phyloP scores from a whole-genome alignment of 2,329 filamentous ascomycete species.

The Byssochlamys sp. region DNA sequence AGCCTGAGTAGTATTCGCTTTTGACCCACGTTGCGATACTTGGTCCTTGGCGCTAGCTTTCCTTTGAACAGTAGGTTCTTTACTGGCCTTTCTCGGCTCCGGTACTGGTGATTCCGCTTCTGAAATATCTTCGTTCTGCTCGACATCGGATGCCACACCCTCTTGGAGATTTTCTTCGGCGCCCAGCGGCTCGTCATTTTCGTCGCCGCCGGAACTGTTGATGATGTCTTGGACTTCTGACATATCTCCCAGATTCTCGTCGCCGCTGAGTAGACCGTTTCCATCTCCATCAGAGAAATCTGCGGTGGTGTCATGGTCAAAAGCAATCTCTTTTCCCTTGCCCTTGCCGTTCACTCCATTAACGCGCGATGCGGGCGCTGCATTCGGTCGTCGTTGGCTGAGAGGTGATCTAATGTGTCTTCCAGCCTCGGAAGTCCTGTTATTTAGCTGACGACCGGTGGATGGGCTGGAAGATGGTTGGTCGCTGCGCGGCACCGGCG shows the following conservation, averaged over 20 bases:
- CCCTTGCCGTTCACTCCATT: constrained; percentile 14
- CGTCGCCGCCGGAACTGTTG: constrained; percentile 11
- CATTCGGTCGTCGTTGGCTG: constrained; percentile 26
- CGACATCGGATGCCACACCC: background rate
- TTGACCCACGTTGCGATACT: background rate
- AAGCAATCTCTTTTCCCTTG: constrained; percentile 10
- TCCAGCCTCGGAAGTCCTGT: constrained; percentile 13
- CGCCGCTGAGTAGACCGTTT: constrained; percentile 18
- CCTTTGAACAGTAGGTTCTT: constrained; percentile 6
- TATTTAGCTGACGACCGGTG: constrained; percentile 18
- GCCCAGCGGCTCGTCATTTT: constrained; percentile 4
- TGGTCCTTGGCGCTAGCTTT: constrained; percentile 7
- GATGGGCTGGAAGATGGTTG: constrained; percentile 31
- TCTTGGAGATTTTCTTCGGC: constrained; percentile 9
- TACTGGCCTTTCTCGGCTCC: background rate
- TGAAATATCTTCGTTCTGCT: constrained; percentile 8
- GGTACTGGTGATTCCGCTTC: constrained; percentile 12
- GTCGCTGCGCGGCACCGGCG: constrained; percentile 27
- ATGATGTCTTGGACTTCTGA: constrained; percentile 14
- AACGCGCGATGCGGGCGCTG: constrained; percentile 18
- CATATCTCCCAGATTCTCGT: constrained; percentile 25
- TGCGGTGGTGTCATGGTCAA: constrained; percentile 14
- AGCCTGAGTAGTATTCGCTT: background rate
- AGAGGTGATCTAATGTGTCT: constrained; percentile 24
- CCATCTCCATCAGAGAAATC: constrained; percentile 30